These are phyloP conservation scores for Cryptosporidium ubiquitum DNA, from an alignment of 169 alveolate species.

Conservation along the genomic window DNA sequence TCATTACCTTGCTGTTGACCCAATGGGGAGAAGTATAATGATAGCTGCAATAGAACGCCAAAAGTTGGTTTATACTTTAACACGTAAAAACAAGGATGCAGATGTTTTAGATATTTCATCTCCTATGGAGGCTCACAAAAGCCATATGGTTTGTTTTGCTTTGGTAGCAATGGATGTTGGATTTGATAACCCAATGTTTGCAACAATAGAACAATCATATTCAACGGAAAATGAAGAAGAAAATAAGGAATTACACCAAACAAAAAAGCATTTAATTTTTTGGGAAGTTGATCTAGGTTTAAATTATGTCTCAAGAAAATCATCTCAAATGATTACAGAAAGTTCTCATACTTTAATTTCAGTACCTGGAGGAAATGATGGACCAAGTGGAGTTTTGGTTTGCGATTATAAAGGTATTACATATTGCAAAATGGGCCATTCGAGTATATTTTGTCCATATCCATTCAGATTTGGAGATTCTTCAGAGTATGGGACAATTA, in stretches of 20 bases:
- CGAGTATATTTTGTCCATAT: conserved; percentile 90
- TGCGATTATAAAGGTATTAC: conserved; percentile 95
- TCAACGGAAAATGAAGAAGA: conserved; percentile 89
- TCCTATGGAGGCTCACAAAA: conserved; percentile 81
- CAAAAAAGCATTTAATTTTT: conserved; percentile 89
- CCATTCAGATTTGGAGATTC: conserved; percentile 95
- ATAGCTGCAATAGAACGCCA: conserved; percentile 98
- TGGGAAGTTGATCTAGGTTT: conserved; percentile 99
- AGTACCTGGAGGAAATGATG: conserved; percentile 95
- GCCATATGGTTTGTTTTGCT: conserved; percentile 79
- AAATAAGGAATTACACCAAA: conserved; percentile 77
- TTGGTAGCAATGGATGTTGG: conserved; percentile 83
- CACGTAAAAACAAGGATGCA: conserved; percentile 92
- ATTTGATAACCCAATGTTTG: conserved; percentile 96
- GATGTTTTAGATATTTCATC: conserved; percentile 86
- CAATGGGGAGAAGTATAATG: conserved; percentile 99
- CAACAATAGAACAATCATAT: conserved; percentile 94
- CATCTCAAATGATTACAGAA: conserved; percentile 82
- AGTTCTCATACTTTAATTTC: conserved; percentile 90
- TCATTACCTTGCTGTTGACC: conserved; percentile 98
- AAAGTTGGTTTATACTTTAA: conserved; percentile 97
- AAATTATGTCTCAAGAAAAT: conserved; percentile 96
- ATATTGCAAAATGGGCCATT: conserved; percentile 93
- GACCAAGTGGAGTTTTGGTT: conserved; percentile 98
- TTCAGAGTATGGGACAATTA: conserved; percentile 85